Evolutionary conservation across 805 yeast species (phyloP).

Genomic region (Saccharomycopsis amapae): DNA sequence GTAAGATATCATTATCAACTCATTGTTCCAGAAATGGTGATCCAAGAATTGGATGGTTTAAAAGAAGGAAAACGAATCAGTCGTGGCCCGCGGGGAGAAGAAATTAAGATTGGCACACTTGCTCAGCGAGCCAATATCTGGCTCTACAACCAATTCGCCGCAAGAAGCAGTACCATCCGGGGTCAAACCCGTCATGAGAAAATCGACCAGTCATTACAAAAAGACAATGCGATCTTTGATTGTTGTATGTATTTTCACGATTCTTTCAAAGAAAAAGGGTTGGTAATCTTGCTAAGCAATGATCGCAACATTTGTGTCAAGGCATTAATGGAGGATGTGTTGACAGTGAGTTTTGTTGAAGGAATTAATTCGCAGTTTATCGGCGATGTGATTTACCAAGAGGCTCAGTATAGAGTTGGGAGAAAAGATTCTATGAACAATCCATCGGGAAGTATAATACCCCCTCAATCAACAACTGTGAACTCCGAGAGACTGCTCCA

Average conservation of each 20-base stretch:
- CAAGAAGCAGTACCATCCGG: conserved; percentile 39
- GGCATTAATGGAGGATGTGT: conserved; percentile 58
- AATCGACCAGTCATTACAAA: conserved; percentile 36
- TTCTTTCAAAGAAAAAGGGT: conserved; percentile 34
- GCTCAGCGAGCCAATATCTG: conserved; percentile 76
- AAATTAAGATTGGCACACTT: conserved; percentile 18
- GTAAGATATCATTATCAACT: conserved; percentile 39
- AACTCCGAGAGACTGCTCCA: neutral
- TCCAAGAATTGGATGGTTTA: conserved; percentile 77
- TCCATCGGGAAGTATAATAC: neutral
- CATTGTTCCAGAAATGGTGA: conserved; percentile 63
- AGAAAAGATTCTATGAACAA: neutral
- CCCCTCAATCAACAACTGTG: neutral
- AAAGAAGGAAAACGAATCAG: conserved; percentile 37
- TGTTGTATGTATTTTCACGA: conserved; percentile 51
- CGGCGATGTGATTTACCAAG: conserved; percentile 34
- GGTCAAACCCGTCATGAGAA: conserved; percentile 60
- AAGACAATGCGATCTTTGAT: conserved; percentile 83
- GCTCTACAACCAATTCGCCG: conserved; percentile 58
- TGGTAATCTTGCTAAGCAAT: conserved; percentile 65
- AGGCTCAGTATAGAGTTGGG: conserved; percentile 24
- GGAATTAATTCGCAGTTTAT: conserved; percentile 39
- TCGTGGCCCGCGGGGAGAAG: no score
- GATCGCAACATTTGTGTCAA: conserved; percentile 78
- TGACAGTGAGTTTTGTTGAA: conserved; percentile 51